Conservation (phyloP, 768 basidiomycete genomes). For the Daedaleopsis nitida region DNA sequence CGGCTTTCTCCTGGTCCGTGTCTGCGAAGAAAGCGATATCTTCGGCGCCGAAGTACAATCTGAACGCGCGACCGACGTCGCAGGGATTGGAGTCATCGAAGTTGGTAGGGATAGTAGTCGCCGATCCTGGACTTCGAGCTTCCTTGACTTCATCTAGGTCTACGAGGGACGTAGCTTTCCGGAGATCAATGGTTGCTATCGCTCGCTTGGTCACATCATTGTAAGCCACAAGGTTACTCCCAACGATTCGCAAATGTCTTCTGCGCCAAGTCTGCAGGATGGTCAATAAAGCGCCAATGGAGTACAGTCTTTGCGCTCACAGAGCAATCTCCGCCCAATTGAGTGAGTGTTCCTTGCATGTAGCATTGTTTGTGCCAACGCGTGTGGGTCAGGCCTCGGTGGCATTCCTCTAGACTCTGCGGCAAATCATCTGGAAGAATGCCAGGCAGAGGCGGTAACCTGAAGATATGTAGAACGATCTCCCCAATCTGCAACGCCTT, state of each 20-base stretch:
- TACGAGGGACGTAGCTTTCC: slow-evolving; percentile 60
- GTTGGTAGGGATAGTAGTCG: slow-evolving; percentile 37
- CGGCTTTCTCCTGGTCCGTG: slow-evolving; percentile 81
- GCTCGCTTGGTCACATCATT: slow-evolving; percentile 92
- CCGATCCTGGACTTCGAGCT: slow-evolving; percentile 48
- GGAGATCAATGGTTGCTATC: slow-evolving; percentile 87
- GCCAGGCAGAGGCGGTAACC: slow-evolving; percentile 87
- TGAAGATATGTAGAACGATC: slow-evolving; percentile 87
- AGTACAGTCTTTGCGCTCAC: slow-evolving; percentile 49
- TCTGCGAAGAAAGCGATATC: slow-evolving; percentile 92
- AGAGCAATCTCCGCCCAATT: slow-evolving; percentile 89
- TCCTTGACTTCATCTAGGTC: slow-evolving; percentile 77
- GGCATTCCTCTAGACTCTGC: slow-evolving; percentile 90
- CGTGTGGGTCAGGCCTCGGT: slow-evolving; percentile 83
- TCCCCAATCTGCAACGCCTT: slow-evolving; percentile 80
- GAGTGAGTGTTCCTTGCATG: slow-evolving; percentile 90
- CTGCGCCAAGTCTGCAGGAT: slow-evolving; percentile 74
- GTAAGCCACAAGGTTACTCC: slow-evolving; percentile 84
- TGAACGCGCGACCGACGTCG: slow-evolving; percentile 82
- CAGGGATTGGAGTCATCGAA: slow-evolving; percentile 66
- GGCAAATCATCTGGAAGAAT: slow-evolving; percentile 77
- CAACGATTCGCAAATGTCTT: slow-evolving; percentile 81
- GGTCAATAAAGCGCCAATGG: background rate
- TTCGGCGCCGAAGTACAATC: slow-evolving; percentile 73
- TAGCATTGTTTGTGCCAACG: slow-evolving; percentile 96